Percentiles rank a stretch among this genome's conserved stretches.
phyloP scores from a whole-genome alignment of 352 stramenopile species.

The Globisporangium sylvaticum region DNA sequence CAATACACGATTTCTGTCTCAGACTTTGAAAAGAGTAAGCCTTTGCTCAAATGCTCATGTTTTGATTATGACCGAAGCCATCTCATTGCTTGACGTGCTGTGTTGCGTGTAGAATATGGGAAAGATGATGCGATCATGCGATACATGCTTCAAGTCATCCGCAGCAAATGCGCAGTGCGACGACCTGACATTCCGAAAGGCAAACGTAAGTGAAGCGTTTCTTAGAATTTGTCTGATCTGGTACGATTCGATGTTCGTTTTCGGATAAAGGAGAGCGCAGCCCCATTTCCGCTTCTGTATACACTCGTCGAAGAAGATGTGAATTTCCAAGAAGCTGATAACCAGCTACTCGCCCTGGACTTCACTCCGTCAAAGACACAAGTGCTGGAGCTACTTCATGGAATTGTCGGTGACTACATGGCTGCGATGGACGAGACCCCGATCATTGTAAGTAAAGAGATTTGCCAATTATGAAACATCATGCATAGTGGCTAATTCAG shows the following conservation, averaged over 20 bases:
- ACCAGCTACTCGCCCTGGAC: background rate
- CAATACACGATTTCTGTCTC: background rate
- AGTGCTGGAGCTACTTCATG: conserved; percentile 40
- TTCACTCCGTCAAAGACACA: conserved; percentile 26
- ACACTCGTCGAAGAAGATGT: conserved; percentile 18
- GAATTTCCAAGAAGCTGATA: conserved; percentile 19
- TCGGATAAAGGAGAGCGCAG: background rate
- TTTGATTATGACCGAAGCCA: background rate
- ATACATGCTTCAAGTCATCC: conserved; percentile 44
- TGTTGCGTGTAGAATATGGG: conserved; percentile 36
- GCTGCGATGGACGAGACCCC: conserved; percentile 36
- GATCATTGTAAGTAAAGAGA: conserved; percentile 25
- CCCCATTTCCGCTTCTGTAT: conserved; percentile 22
- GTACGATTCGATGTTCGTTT: conserved; percentile 1
- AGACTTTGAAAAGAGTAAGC: conserved; percentile 12
- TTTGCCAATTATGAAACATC: too few species aligned
- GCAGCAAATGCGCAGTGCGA: conserved; percentile 20
- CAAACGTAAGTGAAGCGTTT: conserved; percentile 22
- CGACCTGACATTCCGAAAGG: conserved; percentile 31
- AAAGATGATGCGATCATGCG: conserved; percentile 36
- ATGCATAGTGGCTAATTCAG: background rate
- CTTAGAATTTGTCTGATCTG: background rate
- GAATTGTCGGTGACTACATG: conserved; percentile 41
- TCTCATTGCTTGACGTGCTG: background rate
- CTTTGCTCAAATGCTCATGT: background rate